Base-by-base conservation (phyloP, 176 grass and related monocot species). In the Paspalum notatum region DNA sequence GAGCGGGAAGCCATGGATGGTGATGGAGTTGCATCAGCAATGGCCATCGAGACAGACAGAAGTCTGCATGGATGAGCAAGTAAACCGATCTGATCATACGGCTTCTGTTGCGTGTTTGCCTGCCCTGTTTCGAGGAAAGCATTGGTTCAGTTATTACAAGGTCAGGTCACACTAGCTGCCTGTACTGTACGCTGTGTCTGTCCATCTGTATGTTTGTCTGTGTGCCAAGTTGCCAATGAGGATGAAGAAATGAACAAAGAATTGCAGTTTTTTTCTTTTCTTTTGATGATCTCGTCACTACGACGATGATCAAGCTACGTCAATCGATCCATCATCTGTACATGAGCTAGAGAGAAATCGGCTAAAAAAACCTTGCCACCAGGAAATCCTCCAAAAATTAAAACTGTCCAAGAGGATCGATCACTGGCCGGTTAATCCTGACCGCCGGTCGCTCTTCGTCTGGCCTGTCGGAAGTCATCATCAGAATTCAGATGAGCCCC, bases 401-500 rank as follows among this genome's bases (percentile, higher is more conserved):
- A 77, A 66, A 60, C 39, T 42, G 54, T 56, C 47, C 20, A 60
- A 24, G 88, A 85, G 44, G 53, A 71, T 71, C 40, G 27, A 71
- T 71, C 40, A 27, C 32, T 17, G 60, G 21, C n/a, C 46, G n/a
- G 75, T 87, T 80, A 88, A 77, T 80, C 49, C 47, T 62, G 58
- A 49, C 58, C 14, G 68, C 58, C 20, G 9, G 16, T 42, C 42
- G 51, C 18, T 27, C 6, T 32, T 3, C n/a, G n/a, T n/a, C n/a
- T n/a, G n/a, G n/a, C n/a, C n/a, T n/a, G n/a, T n/a, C n/a, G n/a
- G 47, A 12, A 2, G 39, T 43, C 17, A 42, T 1, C 15, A 4
- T 80, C 63, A 88, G 75, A 12, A 25, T 2, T 86, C 73, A 89
- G 76, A 80, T 89, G 0, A 89, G 76, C 9, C 91, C 90, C n/a